These are phyloP conservation scores for Calonectria fujianensis DNA, from an alignment of 2,329 filamentous ascomycete species.

Conservation along the genomic window DNA sequence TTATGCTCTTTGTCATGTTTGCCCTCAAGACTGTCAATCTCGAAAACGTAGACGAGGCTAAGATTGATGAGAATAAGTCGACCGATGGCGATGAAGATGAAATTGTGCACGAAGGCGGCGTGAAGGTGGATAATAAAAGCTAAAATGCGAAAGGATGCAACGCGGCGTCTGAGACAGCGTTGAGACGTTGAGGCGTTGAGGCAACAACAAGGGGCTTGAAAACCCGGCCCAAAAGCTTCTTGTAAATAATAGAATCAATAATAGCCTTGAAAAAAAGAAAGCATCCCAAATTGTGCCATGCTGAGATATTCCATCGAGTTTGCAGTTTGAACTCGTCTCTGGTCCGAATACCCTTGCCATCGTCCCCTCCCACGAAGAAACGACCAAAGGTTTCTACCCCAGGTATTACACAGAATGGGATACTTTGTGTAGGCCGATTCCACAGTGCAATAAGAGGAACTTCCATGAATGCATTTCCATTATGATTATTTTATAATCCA, in stretches of 20 bases:
- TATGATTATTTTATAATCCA: slow-evolving; percentile 13
- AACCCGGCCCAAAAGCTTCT: too few relatives aligned
- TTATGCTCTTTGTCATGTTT: slow-evolving; percentile 54
- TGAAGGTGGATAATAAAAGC: slow-evolving; percentile 24
- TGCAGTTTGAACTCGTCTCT: neutral
- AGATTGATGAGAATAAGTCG: slow-evolving; percentile 28
- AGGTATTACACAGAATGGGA: neutral
- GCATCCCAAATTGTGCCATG: neutral
- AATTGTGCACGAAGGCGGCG: neutral
- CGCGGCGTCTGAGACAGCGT: neutral
- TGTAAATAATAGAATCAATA: neutral
- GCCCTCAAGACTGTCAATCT: slow-evolving; percentile 52
- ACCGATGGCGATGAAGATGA: neutral
- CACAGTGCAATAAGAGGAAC: neutral
- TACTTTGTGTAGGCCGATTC: neutral
- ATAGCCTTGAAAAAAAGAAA: neutral
- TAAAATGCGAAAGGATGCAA: neutral
- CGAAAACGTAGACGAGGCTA: slow-evolving; percentile 38
- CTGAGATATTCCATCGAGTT: neutral
- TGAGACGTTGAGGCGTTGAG: too few relatives aligned
- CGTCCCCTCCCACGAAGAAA: neutral
- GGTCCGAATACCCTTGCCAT: neutral
- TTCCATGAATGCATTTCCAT: neutral
- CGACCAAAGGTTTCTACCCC: neutral
- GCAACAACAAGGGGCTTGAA: neutral